Conservation (phyloP, 305 asterid genomes). For the Petunia hybrid region DNA sequence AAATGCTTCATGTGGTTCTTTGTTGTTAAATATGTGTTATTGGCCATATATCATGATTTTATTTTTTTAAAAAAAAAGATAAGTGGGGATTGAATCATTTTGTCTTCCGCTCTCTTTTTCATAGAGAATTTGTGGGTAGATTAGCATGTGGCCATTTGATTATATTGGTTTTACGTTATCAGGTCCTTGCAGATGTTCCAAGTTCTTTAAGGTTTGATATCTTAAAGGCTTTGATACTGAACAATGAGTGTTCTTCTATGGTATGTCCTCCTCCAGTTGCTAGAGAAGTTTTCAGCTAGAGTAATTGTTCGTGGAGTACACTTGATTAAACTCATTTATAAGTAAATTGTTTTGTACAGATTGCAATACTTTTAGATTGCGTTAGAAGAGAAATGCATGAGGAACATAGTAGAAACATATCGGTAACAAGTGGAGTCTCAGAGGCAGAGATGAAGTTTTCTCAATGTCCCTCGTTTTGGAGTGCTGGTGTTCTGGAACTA, state of each 20-base stretch:
- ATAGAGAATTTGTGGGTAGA: background rate
- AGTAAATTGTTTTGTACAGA: constrained; percentile 48
- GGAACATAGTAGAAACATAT: constrained; percentile 47
- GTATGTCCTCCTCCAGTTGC: constrained; percentile 48
- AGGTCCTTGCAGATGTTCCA: constrained; percentile 75
- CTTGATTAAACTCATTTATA: constrained; percentile 30
- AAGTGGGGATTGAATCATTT: background rate
- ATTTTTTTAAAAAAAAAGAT: background rate
- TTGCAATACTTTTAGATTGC: constrained; percentile 75
- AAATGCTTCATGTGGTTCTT: background rate
- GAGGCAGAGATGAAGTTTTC: constrained; percentile 35
- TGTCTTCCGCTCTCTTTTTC: background rate
- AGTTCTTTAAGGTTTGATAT: constrained; percentile 70
- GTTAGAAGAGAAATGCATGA: constrained; percentile 70
- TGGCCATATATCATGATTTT: background rate
- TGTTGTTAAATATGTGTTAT: constrained; percentile 17
- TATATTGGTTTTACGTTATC: constrained; percentile 24
- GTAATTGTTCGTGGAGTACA: constrained; percentile 1
- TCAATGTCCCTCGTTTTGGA: constrained; percentile 61
- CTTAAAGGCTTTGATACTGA: constrained; percentile 70
- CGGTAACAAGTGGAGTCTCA: constrained; percentile 36
- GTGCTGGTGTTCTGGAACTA: constrained; percentile 66
- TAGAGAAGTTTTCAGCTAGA: constrained; percentile 19
- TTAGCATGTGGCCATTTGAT: constrained; percentile 28
- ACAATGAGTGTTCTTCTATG: constrained; percentile 80